phyloP scores from a whole-genome alignment of 345 rosid species.

The Lepidium africanum region DNA sequence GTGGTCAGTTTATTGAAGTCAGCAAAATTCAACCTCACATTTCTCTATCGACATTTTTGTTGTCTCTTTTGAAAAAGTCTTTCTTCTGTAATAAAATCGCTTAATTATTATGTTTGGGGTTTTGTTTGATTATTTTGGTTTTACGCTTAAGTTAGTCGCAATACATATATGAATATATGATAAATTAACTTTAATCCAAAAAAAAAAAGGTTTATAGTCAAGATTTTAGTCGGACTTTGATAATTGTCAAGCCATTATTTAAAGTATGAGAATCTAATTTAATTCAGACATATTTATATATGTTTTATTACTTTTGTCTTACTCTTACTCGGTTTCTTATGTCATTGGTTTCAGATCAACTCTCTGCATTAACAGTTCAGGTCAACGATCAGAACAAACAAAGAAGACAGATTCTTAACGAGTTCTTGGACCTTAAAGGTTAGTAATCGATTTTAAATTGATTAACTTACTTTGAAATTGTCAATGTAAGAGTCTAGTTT shows the following conservation, averaged over 20 bases:
- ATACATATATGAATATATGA: not conserved
- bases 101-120: not conserved
- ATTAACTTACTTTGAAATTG: not conserved
- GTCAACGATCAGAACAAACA: slow-evolving; percentile 43
- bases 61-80: not conserved
- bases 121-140: not conserved
- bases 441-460: not conserved
- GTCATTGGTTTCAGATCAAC: slow-evolving; percentile 39
- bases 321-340: not conserved
- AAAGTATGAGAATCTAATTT: not conserved
- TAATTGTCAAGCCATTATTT: not conserved
- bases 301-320: not conserved
- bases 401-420: slow-evolving; percentile 63
- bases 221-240: not conserved
- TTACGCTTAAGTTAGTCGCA: not conserved
- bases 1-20: not conserved
- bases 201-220: not conserved
- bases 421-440: slow-evolving; percentile 77
- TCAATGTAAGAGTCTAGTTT: not conserved
- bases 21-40: not conserved
- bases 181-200: not conserved
- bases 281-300: not conserved
- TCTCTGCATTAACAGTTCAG: slow-evolving; percentile 30
- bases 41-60: not conserved
- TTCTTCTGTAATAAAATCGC: not conserved